phyloP scores from a whole-genome alignment of 2,329 filamentous ascomycete species.

The Diaporthe humulicola region DNA sequence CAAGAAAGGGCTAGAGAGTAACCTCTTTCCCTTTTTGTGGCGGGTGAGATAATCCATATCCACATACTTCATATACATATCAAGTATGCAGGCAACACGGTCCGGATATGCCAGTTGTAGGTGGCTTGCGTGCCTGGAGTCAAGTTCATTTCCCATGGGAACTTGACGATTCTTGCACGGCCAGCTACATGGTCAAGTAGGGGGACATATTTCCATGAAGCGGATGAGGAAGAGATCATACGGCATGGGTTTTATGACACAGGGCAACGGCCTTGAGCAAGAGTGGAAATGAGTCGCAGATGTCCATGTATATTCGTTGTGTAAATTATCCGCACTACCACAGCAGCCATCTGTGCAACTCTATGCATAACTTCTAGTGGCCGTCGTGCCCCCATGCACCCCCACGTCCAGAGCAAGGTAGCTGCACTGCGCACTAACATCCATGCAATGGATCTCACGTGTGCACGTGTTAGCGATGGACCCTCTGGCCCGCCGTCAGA shows the following conservation, averaged over 20 bases:
- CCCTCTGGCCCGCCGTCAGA: not conserved
- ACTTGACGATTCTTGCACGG: not conserved
- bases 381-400: not conserved
- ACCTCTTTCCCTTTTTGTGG: not conserved
- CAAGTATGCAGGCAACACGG: not conserved
- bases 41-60: not conserved
- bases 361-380: not conserved
- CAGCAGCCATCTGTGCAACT: too few species aligned
- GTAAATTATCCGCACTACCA: not conserved
- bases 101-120: not conserved
- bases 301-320: not conserved
- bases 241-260: not conserved
- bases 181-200: not conserved
- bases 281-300: not conserved
- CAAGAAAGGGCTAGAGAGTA: not conserved
- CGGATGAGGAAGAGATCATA: not conserved
- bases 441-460: not conserved
- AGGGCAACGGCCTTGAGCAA: not conserved
- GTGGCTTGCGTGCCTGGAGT: not conserved
- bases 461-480: not conserved
- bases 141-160: not conserved
- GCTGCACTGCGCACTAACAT: slow-evolving; percentile 8
- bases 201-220: too few species aligned
- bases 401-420: not conserved
- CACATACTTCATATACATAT: too few species aligned